Conservation (phyloP, 2,329 filamentous ascomycete species). For the Arthrobotrys sinensis region DNA sequence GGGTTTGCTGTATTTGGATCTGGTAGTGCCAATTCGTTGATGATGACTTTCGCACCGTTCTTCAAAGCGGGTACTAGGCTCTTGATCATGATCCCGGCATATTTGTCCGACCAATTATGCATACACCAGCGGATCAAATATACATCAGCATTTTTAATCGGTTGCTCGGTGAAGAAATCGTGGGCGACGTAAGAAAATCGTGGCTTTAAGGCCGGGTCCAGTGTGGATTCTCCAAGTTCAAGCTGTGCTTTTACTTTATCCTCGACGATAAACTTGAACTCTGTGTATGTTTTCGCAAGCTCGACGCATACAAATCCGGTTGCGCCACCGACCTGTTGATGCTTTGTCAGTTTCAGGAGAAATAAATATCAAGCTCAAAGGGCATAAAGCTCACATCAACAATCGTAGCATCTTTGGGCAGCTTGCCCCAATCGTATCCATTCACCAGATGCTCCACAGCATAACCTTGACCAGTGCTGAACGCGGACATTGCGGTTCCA, state of each 20-base stretch:
- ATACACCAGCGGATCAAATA: slow-evolving; percentile 76
- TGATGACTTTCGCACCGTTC: slow-evolving; percentile 71
- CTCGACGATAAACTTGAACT: slow-evolving; percentile 73
- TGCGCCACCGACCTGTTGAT: slow-evolving; percentile 70
- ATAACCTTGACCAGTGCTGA: slow-evolving; percentile 74
- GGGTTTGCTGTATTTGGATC: slow-evolving; percentile 57
- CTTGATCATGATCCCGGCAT: slow-evolving; percentile 71
- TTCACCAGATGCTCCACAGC: slow-evolving; percentile 72
- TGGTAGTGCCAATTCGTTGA: slow-evolving; percentile 67
- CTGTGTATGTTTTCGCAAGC: slow-evolving; percentile 71
- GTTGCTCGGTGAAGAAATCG: slow-evolving; percentile 75
- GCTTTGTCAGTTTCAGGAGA: neutral
- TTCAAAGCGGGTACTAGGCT: slow-evolving; percentile 73
- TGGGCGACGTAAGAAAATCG: slow-evolving; percentile 69
- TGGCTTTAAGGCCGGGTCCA: slow-evolving; percentile 59
- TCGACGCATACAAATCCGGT: slow-evolving; percentile 74
- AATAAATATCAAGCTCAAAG: neutral
- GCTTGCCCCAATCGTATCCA: slow-evolving; percentile 72
- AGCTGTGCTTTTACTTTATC: slow-evolving; percentile 67
- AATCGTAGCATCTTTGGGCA: slow-evolving; percentile 70
- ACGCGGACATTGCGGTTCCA: slow-evolving; percentile 72
- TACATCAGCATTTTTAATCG: slow-evolving; percentile 72
- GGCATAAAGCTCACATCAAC: slow-evolving; percentile 70
- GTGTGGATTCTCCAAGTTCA: slow-evolving; percentile 40
- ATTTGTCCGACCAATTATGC: slow-evolving; percentile 75